Conservation (phyloP, 331 rosid species). For the Malus hybrid region DNA sequence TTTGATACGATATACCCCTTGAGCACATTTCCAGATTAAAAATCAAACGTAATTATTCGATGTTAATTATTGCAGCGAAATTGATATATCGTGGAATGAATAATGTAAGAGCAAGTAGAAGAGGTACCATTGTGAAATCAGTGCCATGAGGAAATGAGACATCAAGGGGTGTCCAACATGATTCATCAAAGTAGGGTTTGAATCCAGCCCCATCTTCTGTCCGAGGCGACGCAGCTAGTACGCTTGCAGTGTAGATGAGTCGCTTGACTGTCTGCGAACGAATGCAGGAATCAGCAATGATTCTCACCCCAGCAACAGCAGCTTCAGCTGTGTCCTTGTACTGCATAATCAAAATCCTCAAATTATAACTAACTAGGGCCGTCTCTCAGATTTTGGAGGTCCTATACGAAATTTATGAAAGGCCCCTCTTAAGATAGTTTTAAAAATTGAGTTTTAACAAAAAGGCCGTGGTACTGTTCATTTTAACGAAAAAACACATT, state of each 20-base stretch:
- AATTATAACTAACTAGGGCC: not conserved
- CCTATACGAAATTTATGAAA: conserved; percentile 18
- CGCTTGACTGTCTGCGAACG: conserved; percentile 32
- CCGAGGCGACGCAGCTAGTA: conserved; percentile 22
- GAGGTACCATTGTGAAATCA: conserved; percentile 3
- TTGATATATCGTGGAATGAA: too few species aligned
- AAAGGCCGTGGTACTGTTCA: too few species aligned
- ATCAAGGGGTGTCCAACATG: conserved; percentile 49
- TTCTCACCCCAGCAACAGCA: conserved; percentile 25
- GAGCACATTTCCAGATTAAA: not conserved
- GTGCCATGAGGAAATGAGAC: not conserved
- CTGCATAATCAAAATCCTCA: conserved; percentile 9
- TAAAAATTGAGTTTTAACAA: too few species aligned
- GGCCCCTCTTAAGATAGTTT: too few species aligned
- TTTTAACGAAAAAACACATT: too few species aligned
- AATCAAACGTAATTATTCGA: not conserved
- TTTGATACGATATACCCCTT: conserved; percentile 33
- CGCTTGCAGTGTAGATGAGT: conserved; percentile 37
- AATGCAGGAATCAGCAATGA: conserved; percentile 26
- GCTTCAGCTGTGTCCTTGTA: conserved; percentile 35
- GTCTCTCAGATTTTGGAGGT: not conserved
- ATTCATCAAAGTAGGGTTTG: conserved; percentile 36
- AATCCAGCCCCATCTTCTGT: conserved; percentile 25
- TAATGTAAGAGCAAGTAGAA: not conserved
- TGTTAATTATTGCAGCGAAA: not conserved